These are phyloP conservation scores for Calvatia gigantea DNA, from an alignment of 768 basidiomycete species.

Conservation along the genomic window DNA sequence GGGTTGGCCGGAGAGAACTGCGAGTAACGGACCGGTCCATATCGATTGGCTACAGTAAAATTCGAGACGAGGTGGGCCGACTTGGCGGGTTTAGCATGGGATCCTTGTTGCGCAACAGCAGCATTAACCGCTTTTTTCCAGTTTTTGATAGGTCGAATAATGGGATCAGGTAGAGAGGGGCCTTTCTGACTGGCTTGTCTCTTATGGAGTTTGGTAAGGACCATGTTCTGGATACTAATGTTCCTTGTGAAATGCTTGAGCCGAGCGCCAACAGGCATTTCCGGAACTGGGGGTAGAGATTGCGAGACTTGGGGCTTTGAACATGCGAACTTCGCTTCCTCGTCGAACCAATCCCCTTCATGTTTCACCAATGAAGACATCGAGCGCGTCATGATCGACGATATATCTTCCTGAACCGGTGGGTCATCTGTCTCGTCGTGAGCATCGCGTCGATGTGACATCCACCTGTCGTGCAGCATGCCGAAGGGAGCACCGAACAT, in stretches of 20 bases:
- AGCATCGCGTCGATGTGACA: background rate
- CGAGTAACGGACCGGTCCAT: background rate
- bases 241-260: background rate
- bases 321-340: background rate
- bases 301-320: background rate
- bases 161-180: background rate
- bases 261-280: background rate
- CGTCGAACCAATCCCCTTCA: slow-evolving; percentile 8
- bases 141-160: background rate
- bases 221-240: background rate
- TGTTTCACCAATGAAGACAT: background rate
- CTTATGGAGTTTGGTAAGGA: background rate
- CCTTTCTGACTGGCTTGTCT: background rate
- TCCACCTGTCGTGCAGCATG: slow-evolving; percentile 1
- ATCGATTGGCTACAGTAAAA: background rate
- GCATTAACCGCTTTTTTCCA: background rate
- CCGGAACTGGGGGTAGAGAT: background rate
- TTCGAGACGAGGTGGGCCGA: background rate
- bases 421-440: background rate
- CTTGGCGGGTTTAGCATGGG: background rate
- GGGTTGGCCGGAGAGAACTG: background rate
- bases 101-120: background rate
- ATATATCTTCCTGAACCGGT: background rate
- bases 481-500: background rate
- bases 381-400: background rate